phyloP scores from a whole-genome alignment of 2,329 filamentous ascomycete species.

The Lachnellula cervina region DNA sequence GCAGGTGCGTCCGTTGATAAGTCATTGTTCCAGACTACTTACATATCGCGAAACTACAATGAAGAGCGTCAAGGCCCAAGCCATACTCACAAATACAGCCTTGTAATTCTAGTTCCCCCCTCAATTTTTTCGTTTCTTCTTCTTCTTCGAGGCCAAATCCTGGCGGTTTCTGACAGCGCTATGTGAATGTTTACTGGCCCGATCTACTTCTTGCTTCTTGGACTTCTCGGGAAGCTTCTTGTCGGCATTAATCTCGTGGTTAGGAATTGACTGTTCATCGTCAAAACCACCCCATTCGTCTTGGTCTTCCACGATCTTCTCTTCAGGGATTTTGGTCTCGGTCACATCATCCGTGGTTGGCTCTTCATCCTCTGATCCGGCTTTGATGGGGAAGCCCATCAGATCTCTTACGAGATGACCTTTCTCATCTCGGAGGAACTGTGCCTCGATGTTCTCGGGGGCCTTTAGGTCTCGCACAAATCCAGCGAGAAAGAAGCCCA shows the following conservation, averaged over 20 bases:
- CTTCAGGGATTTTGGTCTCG: conserved; percentile 12
- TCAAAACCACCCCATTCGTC: conserved; percentile 37
- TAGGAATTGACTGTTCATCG: conserved; percentile 30
- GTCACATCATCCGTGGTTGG: conserved; percentile 7
- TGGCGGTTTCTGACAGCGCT: background rate
- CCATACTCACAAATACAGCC: background rate
- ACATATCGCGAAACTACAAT: background rate
- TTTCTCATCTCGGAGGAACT: conserved; percentile 43
- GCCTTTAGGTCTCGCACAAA: conserved; percentile 54
- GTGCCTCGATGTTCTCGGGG: conserved; percentile 7
- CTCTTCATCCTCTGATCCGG: conserved; percentile 10
- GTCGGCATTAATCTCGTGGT: background rate
- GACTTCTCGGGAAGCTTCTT: background rate
- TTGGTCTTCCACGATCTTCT: conserved; percentile 28
- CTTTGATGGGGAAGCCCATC: conserved; percentile 36
- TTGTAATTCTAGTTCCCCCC: background rate
- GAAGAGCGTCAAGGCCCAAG: background rate
- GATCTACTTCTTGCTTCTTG: background rate
- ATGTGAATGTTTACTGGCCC: background rate
- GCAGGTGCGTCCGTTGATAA: background rate
- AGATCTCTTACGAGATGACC: conserved; percentile 46
- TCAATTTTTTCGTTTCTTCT: background rate
- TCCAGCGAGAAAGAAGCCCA: conserved; percentile 93
- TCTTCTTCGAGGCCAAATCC: background rate
- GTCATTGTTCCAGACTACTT: background rate